These are phyloP conservation scores for Talaromyces sp. DNA, from an alignment of 2,329 filamentous ascomycete species.

Conservation along the genomic window DNA sequence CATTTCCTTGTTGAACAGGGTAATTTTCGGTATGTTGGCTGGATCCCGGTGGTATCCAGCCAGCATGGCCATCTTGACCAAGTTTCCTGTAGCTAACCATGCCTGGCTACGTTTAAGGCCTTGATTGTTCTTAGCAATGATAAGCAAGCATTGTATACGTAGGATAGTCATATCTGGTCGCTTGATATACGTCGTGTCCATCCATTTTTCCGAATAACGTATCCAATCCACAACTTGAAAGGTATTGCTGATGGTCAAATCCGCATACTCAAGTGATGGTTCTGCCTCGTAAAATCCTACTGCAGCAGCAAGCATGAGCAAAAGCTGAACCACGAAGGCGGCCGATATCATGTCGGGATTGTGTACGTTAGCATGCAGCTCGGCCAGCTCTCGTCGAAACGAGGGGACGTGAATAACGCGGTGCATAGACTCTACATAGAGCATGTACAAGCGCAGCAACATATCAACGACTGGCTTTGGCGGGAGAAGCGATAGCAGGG, in stretches of 20 bases:
- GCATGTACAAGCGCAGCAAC: constrained; percentile 37
- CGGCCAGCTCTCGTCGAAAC: constrained; percentile 38
- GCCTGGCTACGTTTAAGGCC: constrained; percentile 54
- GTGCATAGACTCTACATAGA: constrained; percentile 39
- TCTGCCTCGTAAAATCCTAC: constrained; percentile 35
- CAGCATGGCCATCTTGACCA: constrained; percentile 53
- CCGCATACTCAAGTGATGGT: constrained; percentile 27
- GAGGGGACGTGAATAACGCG: constrained; percentile 41
- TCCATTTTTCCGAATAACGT: constrained; percentile 80
- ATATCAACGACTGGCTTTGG: constrained; percentile 35
- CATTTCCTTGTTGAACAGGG: constrained; percentile 44
- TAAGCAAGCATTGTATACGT: constrained; percentile 50
- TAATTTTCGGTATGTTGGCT: constrained; percentile 32
- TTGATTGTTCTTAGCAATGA: constrained; percentile 50
- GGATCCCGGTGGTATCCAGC: constrained; percentile 51
- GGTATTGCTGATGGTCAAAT: constrained; percentile 23
- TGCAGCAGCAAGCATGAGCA: constrained; percentile 37
- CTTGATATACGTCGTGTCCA: constrained; percentile 70
- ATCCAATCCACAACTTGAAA: constrained; percentile 63
- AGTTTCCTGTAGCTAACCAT: constrained; percentile 47
- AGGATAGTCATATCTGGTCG: constrained; percentile 50
- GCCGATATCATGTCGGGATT: constrained; percentile 28
- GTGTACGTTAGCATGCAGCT: constrained; percentile 32
- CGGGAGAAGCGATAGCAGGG: constrained; percentile 35
- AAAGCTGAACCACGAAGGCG: constrained; percentile 34